Base-by-base conservation (phyloP, 352 stramenopile genomes). In the Globisporangium megalacanthum region DNA sequence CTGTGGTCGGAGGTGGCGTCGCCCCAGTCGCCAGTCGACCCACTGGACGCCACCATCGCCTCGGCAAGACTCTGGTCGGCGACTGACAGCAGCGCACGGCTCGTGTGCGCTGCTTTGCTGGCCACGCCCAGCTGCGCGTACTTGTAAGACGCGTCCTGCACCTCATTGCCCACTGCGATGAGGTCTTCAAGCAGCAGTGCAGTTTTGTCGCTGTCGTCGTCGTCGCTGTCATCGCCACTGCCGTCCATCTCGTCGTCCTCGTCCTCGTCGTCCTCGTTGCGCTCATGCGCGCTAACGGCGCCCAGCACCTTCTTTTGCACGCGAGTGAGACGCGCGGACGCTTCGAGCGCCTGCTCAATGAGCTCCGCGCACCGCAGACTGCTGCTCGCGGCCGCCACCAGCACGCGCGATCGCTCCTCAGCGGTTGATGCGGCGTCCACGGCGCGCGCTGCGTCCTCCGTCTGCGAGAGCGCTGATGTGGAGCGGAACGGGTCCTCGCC, bases 321-420 rank as follows among this genome's bases (percentile, higher is more conserved):
- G 42, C 64, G 64, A n/a, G 65, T 79, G 19, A 94, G 69, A 29
- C 62, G 63, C 10, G 68, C 59, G 14, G 75, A 72, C 1, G 76
- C 61, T 44, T 77, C 68, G 20, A 95, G 67, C 61, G 72, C 80
- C 65, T 84, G 71, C 55, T 88, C 77, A 22, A 95, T 89, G 49
- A 95, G 70, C 56, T 92, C 73, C 6, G 80, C 85, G 55, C 83
- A 91, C 3, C 73, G 81, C 51, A 93, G 47, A 41, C 79, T 91
- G 58, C 81, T 86, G 19, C 78, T 60, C 0, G 74, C 72, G 5
- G 72, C 76, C 22, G 54, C 52, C 17, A 59, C 60, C 19, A 92
- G 50, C 57, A 88, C 44, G 44, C 73, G 50, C 56, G 68, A 64
- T 25, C 73, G 64, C 52, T 81, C 52, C 48, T 70, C 66, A 17